Evolutionary conservation across 2,329 filamentous ascomycete species (phyloP).

Genomic region (Pseudocercospora cruenta): DNA sequence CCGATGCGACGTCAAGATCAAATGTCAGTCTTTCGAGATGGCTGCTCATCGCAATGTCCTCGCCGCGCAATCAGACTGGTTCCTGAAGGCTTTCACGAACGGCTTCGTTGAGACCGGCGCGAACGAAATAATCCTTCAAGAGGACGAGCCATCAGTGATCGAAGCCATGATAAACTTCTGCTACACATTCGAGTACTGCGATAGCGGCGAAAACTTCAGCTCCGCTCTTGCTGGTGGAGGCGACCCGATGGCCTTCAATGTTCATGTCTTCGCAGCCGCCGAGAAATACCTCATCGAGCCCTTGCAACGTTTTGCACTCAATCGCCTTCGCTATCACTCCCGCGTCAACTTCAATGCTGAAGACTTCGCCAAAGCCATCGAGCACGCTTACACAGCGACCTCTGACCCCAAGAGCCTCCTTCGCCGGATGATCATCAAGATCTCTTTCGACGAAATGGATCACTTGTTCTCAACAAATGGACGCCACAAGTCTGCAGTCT

Average conservation of each 20-base stretch:
- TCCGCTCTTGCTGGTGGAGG: not conserved
- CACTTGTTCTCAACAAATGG: not conserved
- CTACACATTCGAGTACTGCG: constrained; percentile 13
- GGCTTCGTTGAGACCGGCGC: not conserved
- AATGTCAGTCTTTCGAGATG: not conserved
- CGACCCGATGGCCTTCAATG: constrained; percentile 13
- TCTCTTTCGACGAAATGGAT: not conserved
- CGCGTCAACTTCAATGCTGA: not conserved
- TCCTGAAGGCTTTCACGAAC: constrained; percentile 3
- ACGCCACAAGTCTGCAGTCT: not conserved
- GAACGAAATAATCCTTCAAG: not conserved
- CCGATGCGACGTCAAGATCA: not conserved
- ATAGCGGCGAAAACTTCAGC: not conserved
- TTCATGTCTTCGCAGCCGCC: constrained; percentile 11
- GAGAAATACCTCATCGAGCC: constrained; percentile 19
- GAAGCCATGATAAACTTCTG: constrained; percentile 7
- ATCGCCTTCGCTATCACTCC: not conserved
- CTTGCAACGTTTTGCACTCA: constrained; percentile 4
- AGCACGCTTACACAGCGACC: not conserved
- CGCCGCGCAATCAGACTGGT: constrained; percentile 6
- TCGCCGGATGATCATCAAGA: not conserved
- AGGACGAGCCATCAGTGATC: not conserved
- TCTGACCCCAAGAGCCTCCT: not conserved
- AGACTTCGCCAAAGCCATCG: not conserved
- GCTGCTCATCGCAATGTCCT: not conserved